Evolutionary conservation across 2,329 filamentous ascomycete genomes (phyloP), one percentile per base, ranked within the genome.

Genomic region (Fusarium virguliforme): DNA sequence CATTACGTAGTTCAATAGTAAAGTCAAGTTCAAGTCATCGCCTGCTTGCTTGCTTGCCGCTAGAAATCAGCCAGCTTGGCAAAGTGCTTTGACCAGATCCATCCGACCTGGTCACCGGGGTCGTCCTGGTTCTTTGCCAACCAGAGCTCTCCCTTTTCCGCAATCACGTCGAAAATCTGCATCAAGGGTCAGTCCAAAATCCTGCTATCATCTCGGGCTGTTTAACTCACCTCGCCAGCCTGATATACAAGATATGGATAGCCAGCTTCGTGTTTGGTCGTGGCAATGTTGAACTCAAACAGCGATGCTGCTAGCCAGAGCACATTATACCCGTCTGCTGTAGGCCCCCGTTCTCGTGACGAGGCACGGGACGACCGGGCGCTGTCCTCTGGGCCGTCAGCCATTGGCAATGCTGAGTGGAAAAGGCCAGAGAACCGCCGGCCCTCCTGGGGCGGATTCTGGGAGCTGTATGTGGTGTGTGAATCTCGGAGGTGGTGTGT

Each of bases 81-180:
- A 85, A 99, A 99, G 83, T 99, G 96, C 81, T 98, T 98, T 76
- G 95, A 97, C 96, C 96, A 99, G 76, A 99, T 97, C 96, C 96
- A 99, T 57, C 96, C 96, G 35, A 98, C 91, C 71, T 90, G 87
- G 71, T 92, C 88, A 10, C 85, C 86, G 2, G 90, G 84, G 80
- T 99, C 96, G 78, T 99, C 96, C 82, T 99, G 96, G 79, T 99
- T 99, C 81, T 94, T 94, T 59, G 96, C 96, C 63, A 99, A 89
- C 96, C 96, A 99, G 54, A 98, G 87, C 84, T 99, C 96, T 70
- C 96, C 96, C 80, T 98, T 98, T 81, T 98, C 95, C 32, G 92
- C 96, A 78, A 99, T 94, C 59, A 99, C 92, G 82, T 95, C 93
- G 77, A 95, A 95, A 70, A 95, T 93, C 88, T 92, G 71, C 18